Base-by-base conservation (phyloP, 768 basidiomycete species). In the Xerocomus potaroensis region DNA sequence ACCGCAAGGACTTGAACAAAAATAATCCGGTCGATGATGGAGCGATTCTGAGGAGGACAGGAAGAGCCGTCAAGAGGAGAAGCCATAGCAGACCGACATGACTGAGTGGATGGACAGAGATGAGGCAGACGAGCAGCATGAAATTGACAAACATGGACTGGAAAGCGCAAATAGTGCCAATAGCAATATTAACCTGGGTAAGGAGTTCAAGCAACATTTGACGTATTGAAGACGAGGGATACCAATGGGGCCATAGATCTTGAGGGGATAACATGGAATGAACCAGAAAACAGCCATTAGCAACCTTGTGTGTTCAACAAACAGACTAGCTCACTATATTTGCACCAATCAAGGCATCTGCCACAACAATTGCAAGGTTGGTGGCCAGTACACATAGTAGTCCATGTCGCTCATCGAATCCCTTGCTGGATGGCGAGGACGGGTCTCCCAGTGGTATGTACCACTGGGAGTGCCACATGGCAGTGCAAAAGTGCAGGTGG, bases 231-330 rank as follows among this genome's bases (percentile, higher is more conserved):
- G 11, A 30, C 4, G 41, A 27, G 23, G 15, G 60, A 14, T 8
- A 61, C 59, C 48, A 50, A 53, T 10, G 32, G 33, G 64, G 57
- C 48, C 57, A 65, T 11, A 52, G 56, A 24, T 54, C 27, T 14
- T 35, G 35, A 30, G 56, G 58, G 5, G 58, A 54, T 27, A 67
- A 35, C 23, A 69, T 59, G 1, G 55, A 35, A 38, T 66, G 64
- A 19, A 66, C 49, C 66, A 67, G 41, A 9, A 34, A 21, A 34
- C 16, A 11, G 9, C n/a, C 10, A 18, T 59, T 10, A 44, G 33
- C 12, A 24, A n/a, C n/a, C n/a, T 5, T 4, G 18, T 4, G 16
- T 2, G 12, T 16, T 24, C 3, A 16, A 10, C 15, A 7, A n/a
- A 8, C 2, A 32, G 18, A 6, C 18, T 5, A 5, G 14, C 59